Evolutionary conservation across 805 yeast genomes (phyloP).

Genomic region (Lachancea lanzarotensis): DNA sequence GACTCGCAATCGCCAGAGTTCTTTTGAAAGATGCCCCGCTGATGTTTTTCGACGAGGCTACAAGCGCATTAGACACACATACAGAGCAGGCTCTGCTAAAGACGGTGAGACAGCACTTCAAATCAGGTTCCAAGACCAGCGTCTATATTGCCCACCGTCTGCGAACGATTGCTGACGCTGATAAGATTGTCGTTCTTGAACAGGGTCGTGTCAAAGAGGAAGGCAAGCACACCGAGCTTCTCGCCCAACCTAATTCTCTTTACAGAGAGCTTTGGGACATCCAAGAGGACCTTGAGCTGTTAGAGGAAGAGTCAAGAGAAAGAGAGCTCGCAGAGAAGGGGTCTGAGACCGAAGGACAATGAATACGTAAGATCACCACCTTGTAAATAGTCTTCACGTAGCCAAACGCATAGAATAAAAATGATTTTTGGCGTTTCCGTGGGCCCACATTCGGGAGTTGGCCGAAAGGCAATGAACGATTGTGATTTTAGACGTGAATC

Average conservation of each 20-base stretch:
- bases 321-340: slow-evolving; percentile 10
- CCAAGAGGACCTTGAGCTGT: slow-evolving; percentile 68
- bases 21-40: slow-evolving; percentile 79
- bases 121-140: slow-evolving; percentile 56
- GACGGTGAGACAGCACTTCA: slow-evolving; percentile 65
- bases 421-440: too few relatives aligned
- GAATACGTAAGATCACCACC: too few relatives aligned
- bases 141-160: slow-evolving; percentile 90
- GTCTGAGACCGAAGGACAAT: too few relatives aligned
- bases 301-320: slow-evolving; percentile 33
- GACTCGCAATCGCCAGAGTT: slow-evolving; percentile 90
- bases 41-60: slow-evolving; percentile 94
- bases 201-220: slow-evolving; percentile 79
- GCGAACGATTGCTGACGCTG: slow-evolving; percentile 90
- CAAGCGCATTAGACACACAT: slow-evolving; percentile 93
- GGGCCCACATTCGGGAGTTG: too few relatives aligned
- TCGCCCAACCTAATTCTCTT: slow-evolving; percentile 49
- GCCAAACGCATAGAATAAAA: too few relatives aligned
- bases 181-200: slow-evolving; percentile 81
- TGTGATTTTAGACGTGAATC: too few relatives aligned
- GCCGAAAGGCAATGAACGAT: too few relatives aligned
- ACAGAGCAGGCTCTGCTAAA: slow-evolving; percentile 80
- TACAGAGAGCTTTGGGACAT: slow-evolving; percentile 85
- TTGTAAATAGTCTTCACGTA: too few relatives aligned
- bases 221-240: slow-evolving; percentile 68